Evolutionary conservation across 129 eudicot genomes (phyloP), one percentile per base, ranked within the genome.

Genomic region (Arctium lappa): DNA sequence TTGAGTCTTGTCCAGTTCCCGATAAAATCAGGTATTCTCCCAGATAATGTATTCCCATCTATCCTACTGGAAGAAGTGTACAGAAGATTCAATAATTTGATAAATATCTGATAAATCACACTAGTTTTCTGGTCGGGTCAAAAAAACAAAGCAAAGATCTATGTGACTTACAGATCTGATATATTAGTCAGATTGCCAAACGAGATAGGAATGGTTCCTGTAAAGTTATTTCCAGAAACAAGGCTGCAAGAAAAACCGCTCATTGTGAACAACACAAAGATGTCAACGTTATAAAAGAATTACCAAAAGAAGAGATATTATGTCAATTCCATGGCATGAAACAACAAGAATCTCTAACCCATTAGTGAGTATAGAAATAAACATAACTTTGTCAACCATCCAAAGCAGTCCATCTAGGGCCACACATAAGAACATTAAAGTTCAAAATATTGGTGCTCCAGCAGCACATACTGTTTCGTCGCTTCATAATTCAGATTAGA

Each of bases 11-110:
- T 87, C 97, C 94, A 95, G 85, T 88, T 91, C 69, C 99, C 97
- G 9, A 95, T 95, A 48, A 95, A 87, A 88, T 80, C 88, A 34
- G 99, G 99, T 78, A 95, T 95, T 79, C 79, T 89, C 83, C 99
- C 99, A 18, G 99, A 84, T 70, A 95, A 79, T 60, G 60, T 8
- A 81, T 78, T 95, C 80, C 97, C 99, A 69, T 90, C 97, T 77
- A 95, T 86, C 83, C 94, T 83, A 87, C 99, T 91, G 94, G 85
- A 91, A 85, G 81, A 60, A 75, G 77, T 53, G 34, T 68, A 50
- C 18, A 78, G 5, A 80, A 36, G 68, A 74, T 71, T 56, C 63
- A 60, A 1, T 29, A 50, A 56, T 36, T 71, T 80, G 48, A 60
- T 56, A 69, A 32, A 1, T 18, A 44, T 22, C 32, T 60, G 27